These are phyloP conservation scores for Penicillium palitans DNA, from an alignment of 2,329 filamentous ascomycete genomes.

Conservation along the genomic window DNA sequence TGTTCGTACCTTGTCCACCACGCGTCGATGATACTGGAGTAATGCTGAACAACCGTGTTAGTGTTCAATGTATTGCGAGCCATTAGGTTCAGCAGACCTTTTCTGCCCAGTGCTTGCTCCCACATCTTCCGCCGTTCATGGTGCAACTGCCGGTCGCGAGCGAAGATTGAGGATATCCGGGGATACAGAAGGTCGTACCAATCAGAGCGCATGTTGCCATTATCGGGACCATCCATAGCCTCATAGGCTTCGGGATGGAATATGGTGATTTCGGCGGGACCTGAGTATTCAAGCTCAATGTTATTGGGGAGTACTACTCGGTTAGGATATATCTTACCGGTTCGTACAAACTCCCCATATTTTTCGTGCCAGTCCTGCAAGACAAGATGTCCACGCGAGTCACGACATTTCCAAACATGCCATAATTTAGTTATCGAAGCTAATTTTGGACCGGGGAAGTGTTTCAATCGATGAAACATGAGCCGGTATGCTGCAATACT, in stretches of 20 bases:
- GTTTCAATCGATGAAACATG: conserved; percentile 4
- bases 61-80: accelerated
- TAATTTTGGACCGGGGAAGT: conserved; percentile 5
- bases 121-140: conserved; percentile 11
- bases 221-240: conserved; percentile 11
- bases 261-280: conserved; percentile 12
- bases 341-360: conserved; percentile 2
- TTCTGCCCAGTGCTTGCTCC: conserved; percentile 6
- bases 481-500: conserved; percentile 2
- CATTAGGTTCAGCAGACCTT: not conserved
- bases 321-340: not conserved
- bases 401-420: conserved; percentile 10
- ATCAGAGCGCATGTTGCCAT: conserved; percentile 12
- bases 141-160: conserved; percentile 9
- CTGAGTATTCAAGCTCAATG: not conserved
- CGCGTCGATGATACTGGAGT: not conserved
- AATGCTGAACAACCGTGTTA: not conserved
- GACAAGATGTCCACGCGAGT: conserved; percentile 7
- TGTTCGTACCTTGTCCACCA: not conserved
- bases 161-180: conserved; percentile 12
- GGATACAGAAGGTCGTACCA: conserved; percentile 16
- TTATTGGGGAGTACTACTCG: not conserved
- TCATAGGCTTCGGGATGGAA: conserved; percentile 12
- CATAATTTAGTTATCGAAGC: conserved; percentile 3
- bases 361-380: conserved; percentile 1